Base-by-base conservation (phyloP, 495 filamentous ascomycete species). In the Xylaria intraflava region DNA sequence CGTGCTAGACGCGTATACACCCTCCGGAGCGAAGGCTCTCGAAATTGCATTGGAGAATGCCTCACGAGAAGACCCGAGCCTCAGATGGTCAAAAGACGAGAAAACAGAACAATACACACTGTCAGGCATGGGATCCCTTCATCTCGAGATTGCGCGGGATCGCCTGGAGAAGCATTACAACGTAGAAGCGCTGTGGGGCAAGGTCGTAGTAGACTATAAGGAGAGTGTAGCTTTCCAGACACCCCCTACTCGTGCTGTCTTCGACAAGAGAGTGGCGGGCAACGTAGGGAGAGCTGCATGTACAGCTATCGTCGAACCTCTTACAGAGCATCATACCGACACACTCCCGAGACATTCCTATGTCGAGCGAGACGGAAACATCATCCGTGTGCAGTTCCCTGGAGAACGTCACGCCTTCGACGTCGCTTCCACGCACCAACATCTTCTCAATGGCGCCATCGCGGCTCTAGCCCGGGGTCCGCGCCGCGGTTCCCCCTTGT, bases 41-140 rank as follows among this genome's bases (percentile, higher is more conserved):
- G 79, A 84, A 50, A 84, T 86, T n/a, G 81, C 83, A 2, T 75
- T 99, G 2, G 78, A 75, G 1, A 75, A 92, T 40, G 79, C 96
- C 11, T 75, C 95, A 0, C 80, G 94, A 43, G 94, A 99, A 72
- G 94, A 99, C 62, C 94, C 94, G 17, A 95, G 89, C 66, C 71
- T 99, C n/a, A 81, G 91, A 22, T 83, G 96, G 62, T 85, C 73
- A 42, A 71, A 86, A 19, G 89, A 97, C 62, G 85, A 91, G 58
- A 94, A 96, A 63, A 90, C 89, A 0, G 93, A 91, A 1, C 92
- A 96, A 58, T 96, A 90, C 16, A 84, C 95, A 8, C 75, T 99
- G 1, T 89, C 87, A 33, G 94, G 94, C 10, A 99, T 99, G 94
- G 94, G 94, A 2, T 89, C 95, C 48, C 80, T 99, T n/a, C 94